Base-by-base conservation (phyloP, 2,329 filamentous ascomycete species). In the Neofusicoccum umdonicola region DNA sequence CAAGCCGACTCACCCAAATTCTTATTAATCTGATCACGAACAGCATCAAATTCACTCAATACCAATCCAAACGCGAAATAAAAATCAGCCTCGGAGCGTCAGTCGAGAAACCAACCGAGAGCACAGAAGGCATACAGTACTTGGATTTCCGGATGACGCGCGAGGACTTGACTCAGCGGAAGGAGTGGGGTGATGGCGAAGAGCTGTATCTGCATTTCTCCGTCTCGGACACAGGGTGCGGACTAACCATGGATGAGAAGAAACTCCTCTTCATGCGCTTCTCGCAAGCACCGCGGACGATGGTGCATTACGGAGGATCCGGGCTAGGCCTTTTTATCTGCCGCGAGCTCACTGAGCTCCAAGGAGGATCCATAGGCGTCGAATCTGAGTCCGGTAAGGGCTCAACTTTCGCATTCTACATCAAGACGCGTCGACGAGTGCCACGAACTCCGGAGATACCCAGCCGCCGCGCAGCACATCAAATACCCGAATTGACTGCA, bases 321-420 rank as follows among this genome's bases (percentile, higher is more conserved):
- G 90, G 90, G 0, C 81, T 93, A 1, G 90, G 90, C 0, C 79
- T 92, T 0, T 92, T 91, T 72, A 91, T 92, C 67, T 89, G 86
- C 52, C 83, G 89, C 27, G 85, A 89, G 52, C 81, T 93, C 12
- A 90, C 88, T 0, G 90, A 92, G 72, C 80, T 92, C 19, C 89
- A 91, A 71, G 88, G 89, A 19, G 90, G 90, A 4, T 85, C 89
- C 62, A 91, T 92, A 47, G 90, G 89, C 2, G 87, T 92, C 3
- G 81, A 82, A 2, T 89, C 87, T 0, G 78, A 83, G 61, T 83
- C 85, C 66, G 88, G 86, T 8, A 78, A 84, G 22, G 89, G 89
- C 45, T 89, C 87, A 72, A 89, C 84, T 0, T 91, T 91, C 74
- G 87, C 85, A 48, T 91, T 91, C 72, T 91, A 90, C 71, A 82